Evolutionary conservation across 495 filamentous ascomycete species (phyloP).

Genomic region (Trichoderma parareesei): DNA sequence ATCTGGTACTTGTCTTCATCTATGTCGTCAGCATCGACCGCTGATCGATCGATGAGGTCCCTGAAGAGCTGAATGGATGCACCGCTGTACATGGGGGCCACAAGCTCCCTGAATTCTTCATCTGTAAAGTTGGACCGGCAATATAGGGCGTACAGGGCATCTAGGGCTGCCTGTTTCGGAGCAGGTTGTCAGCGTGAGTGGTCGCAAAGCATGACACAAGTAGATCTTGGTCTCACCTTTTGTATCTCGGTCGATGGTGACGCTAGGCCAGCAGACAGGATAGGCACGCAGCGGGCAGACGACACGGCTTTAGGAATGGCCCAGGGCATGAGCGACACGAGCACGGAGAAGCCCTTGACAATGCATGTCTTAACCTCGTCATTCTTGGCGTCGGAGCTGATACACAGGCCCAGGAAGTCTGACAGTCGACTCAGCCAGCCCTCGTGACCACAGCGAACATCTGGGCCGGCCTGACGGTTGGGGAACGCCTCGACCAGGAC

Average conservation of each 20-base stretch:
- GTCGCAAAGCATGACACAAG: conserved; percentile 5
- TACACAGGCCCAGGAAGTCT: conserved; percentile 62
- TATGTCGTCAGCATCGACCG: conserved; percentile 67
- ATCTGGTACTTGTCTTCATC: conserved; percentile 89
- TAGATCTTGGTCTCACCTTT: conserved; percentile 44
- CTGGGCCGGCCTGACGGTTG: conserved; percentile 48
- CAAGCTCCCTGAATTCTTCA: conserved; percentile 69
- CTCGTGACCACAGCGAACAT: conserved; percentile 65
- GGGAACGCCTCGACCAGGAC: conserved; percentile 70
- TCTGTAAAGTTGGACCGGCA: conserved; percentile 63
- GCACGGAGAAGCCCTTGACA: conserved; percentile 62
- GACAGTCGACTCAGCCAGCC: conserved; percentile 81
- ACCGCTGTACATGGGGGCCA: conserved; percentile 67
- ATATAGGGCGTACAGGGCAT: conserved; percentile 77
- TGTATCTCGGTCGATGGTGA: conserved; percentile 65
- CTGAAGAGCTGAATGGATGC: conserved; percentile 64
- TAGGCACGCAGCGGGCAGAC: conserved; percentile 57
- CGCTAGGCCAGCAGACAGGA: conserved; percentile 67
- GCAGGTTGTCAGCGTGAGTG: conserved; percentile 23
- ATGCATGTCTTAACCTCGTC: conserved; percentile 57
- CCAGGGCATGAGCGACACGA: conserved; percentile 76
- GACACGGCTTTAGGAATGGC: conserved; percentile 72
- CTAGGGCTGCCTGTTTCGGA: conserved; percentile 59
- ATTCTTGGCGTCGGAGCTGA: conserved; percentile 55
- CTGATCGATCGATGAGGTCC: conserved; percentile 73